A percentile compares a stretch with the other conserved stretches of the same genome.
phyloP scores from a whole-genome alignment of 2,329 filamentous ascomycete species.

The Paecilomyces fulvus region DNA sequence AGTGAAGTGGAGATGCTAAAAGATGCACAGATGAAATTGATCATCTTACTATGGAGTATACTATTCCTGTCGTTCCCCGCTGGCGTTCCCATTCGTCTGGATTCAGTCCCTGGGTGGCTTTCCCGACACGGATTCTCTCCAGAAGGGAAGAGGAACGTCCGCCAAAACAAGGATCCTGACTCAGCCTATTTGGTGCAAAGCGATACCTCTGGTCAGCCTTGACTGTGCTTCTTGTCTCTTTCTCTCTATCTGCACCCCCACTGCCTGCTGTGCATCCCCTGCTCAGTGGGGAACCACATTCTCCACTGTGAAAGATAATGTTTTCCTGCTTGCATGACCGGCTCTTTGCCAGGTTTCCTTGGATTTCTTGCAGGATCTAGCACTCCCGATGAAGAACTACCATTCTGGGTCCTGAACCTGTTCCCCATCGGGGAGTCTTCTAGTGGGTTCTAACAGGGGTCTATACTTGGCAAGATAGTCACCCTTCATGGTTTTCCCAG shows the following conservation, averaged over 20 bases:
- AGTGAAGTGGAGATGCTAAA: neutral
- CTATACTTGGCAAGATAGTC: neutral
- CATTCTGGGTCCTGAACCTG: neutral
- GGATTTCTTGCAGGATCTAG: neutral
- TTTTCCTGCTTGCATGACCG: neutral
- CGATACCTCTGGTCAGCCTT: neutral
- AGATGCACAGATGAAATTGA: neutral
- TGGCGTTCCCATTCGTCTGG: neutral
- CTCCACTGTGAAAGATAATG: neutral
- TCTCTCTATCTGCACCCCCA: neutral
- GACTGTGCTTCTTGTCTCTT: neutral
- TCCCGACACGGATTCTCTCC: neutral
- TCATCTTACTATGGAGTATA: too few relatives aligned
- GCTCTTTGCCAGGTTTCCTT: neutral
- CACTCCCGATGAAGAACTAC: neutral
- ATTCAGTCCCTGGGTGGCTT: neutral
- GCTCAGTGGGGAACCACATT: neutral
- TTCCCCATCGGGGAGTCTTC: neutral
- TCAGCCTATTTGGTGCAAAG: neutral
- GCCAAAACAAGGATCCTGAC: neutral
- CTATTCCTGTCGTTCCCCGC: neutral
- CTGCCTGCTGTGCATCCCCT: neutral
- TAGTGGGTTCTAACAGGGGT: neutral
- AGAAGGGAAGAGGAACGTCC: neutral
- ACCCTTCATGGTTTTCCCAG: neutral